Conservation (phyloP, 1,284 basidiomycete genomes). For the Paramarasmius palmivorus region DNA sequence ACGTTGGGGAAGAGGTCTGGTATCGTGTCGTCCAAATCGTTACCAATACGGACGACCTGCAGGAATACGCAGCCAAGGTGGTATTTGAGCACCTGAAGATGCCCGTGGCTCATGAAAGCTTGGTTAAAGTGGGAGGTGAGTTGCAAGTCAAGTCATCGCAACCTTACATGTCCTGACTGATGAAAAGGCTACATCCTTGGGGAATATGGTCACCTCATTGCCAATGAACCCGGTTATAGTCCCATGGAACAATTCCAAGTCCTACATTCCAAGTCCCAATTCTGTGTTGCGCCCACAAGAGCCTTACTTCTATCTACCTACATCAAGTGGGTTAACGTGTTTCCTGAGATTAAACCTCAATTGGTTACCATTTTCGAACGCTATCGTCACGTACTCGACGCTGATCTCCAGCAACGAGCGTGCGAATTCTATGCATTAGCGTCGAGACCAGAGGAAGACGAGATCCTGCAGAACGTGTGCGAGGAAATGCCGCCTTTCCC, state of each 20-base stretch:
- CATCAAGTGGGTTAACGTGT: constrained; percentile 99
- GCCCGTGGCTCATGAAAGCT: constrained; percentile 92
- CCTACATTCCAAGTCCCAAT: constrained; percentile 93
- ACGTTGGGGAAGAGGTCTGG: constrained; percentile 99
- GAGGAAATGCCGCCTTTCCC: constrained; percentile 99
- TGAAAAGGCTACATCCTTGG: constrained; percentile 88
- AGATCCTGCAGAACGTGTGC: constrained; percentile 90
- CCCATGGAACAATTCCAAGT: constrained; percentile 95
- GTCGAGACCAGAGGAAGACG: constrained; percentile 82
- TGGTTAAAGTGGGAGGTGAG: constrained; percentile 94
- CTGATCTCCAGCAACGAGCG: constrained; percentile 96
- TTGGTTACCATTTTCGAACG: constrained; percentile 94
- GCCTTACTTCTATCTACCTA: constrained; percentile 95
- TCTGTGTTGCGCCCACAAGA: constrained; percentile 90
- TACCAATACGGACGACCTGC: constrained; percentile 96
- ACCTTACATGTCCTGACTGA: constrained; percentile 13
- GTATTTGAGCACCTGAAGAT: constrained; percentile 89
- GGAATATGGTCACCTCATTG: constrained; percentile 96
- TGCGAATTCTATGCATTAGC: constrained; percentile 95
- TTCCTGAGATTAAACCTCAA: constrained; percentile 96
- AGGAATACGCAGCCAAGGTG: constrained; percentile 93
- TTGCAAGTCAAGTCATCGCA: constrained; percentile 1
- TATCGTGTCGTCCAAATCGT: constrained; percentile 98
- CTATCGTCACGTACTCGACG: constrained; percentile 97
- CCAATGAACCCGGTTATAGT: constrained; percentile 91